These are phyloP conservation scores for Aspergillus puulaauensis DNA, from an alignment of 2,329 filamentous ascomycete species.

Conservation along the genomic window DNA sequence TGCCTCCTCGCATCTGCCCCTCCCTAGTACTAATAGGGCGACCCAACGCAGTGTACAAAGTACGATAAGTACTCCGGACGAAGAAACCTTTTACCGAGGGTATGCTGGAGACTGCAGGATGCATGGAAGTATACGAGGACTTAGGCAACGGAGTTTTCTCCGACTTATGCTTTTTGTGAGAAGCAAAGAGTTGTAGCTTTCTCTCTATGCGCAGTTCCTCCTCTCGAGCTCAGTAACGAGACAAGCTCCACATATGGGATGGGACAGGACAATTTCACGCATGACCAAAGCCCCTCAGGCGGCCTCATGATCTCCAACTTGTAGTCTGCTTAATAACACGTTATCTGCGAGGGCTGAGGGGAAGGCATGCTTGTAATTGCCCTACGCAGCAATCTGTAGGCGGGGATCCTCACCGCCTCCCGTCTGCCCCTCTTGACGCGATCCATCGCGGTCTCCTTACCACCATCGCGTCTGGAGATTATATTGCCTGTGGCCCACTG, in stretches of 20 bases:
- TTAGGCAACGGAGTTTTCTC: background rate
- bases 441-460: slow-evolving; percentile 8
- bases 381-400: background rate
- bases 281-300: background rate
- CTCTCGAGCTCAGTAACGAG: too few species aligned
- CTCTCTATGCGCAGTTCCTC: too few species aligned
- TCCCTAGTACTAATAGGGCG: background rate
- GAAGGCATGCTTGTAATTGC: background rate
- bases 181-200: background rate
- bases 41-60: background rate
- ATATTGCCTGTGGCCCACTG: background rate
- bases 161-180: background rate
- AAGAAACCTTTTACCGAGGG: background rate
- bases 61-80: background rate
- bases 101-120: background rate
- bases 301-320: background rate
- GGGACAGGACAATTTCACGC: background rate
- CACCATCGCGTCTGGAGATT: background rate
- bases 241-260: too few species aligned
- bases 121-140: background rate
- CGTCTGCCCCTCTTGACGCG: slow-evolving; percentile 21
- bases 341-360: background rate
- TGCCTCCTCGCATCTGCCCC: background rate
- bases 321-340: background rate
- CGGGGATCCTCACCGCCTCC: slow-evolving; percentile 19